These are phyloP conservation scores for Penicillium sp. DNA, from an alignment of 2,329 filamentous ascomycete genomes.

Conservation along the genomic window DNA sequence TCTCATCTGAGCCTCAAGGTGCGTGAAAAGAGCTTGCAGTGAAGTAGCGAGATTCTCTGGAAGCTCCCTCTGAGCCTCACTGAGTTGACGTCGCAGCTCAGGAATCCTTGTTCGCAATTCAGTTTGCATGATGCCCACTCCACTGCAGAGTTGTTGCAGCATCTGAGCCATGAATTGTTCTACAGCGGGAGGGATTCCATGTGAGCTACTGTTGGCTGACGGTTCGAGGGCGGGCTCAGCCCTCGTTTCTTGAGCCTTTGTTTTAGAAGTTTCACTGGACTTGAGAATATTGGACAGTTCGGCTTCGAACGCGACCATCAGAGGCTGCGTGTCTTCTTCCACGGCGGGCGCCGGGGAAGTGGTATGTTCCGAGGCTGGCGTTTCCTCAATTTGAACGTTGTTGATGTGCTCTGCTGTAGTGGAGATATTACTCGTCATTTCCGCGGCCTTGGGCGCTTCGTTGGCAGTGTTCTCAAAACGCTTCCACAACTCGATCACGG, in stretches of 20 bases:
- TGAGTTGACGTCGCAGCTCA: slow-evolving; percentile 38
- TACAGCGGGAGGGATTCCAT: slow-evolving; percentile 22
- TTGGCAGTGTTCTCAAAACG: slow-evolving; percentile 23
- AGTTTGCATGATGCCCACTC: slow-evolving; percentile 35
- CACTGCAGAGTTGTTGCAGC: slow-evolving; percentile 34
- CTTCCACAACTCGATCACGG: slow-evolving; percentile 41
- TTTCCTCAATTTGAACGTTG: slow-evolving; percentile 9
- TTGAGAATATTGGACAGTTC: slow-evolving; percentile 39
- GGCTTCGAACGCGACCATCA: slow-evolving; percentile 41
- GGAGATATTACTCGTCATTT: not conserved
- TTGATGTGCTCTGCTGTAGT: not conserved
- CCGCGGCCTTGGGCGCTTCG: not conserved
- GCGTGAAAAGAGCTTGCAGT: slow-evolving; percentile 35
- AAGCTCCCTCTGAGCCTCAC: slow-evolving; percentile 34
- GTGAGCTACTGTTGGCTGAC: slow-evolving; percentile 9
- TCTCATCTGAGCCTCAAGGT: slow-evolving; percentile 39
- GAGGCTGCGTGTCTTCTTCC: slow-evolving; percentile 26
- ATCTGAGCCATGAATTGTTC: slow-evolving; percentile 34
- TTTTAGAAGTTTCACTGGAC: slow-evolving; percentile 10
- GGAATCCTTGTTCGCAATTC: slow-evolving; percentile 38
- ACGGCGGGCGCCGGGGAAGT: slow-evolving; percentile 9
- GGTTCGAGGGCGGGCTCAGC: not conserved
- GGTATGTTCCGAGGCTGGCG: slow-evolving; percentile 7
- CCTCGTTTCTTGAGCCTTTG: not conserved
- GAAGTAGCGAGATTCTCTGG: slow-evolving; percentile 37